A percentile compares a stretch with the other conserved stretches of the same genome.
These are phyloP conservation scores for Lasiosphaeris hirsuta DNA, from an alignment of 495 filamentous ascomycete species.

Conservation along the genomic window DNA sequence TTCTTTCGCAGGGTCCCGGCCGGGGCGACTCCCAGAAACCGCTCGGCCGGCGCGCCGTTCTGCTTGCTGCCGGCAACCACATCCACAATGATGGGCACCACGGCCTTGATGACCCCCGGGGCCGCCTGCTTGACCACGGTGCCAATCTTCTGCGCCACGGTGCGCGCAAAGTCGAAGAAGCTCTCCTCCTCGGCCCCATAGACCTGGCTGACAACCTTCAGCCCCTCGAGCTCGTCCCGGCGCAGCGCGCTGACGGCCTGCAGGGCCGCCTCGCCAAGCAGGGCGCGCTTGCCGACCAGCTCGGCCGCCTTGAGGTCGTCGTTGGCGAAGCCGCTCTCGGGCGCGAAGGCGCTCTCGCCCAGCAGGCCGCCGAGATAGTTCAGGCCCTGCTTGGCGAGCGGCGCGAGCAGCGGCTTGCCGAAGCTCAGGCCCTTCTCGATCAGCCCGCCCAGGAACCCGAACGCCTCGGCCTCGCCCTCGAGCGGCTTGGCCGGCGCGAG, in stretches of 20 bases:
- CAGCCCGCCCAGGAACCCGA: conserved; percentile 9
- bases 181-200: conserved; percentile 16
- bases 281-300: conserved; percentile 29
- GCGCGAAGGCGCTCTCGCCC: not conserved
- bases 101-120: conserved; percentile 11
- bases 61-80: not conserved
- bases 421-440: conserved; percentile 5
- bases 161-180: conserved; percentile 27
- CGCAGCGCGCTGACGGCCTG: conserved; percentile 30
- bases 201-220: conserved; percentile 5
- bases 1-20: too few species aligned
- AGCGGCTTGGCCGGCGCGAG: conserved; percentile 5
- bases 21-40: not conserved
- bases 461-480: conserved; percentile 12
- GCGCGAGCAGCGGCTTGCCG: conserved; percentile 9
- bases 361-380: not conserved
- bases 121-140: not conserved
- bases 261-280: conserved; percentile 39
- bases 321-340: not conserved
- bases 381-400: not conserved
- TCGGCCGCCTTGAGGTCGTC: conserved; percentile 13
- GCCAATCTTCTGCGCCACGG: conserved; percentile 21
- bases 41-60: not conserved
- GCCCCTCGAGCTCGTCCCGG: conserved; percentile 20
- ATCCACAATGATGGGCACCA: conserved; percentile 3